Evolutionary conservation across 2,329 filamentous ascomycete genomes (phyloP).

Genomic region (Cryphonectria radicalis): DNA sequence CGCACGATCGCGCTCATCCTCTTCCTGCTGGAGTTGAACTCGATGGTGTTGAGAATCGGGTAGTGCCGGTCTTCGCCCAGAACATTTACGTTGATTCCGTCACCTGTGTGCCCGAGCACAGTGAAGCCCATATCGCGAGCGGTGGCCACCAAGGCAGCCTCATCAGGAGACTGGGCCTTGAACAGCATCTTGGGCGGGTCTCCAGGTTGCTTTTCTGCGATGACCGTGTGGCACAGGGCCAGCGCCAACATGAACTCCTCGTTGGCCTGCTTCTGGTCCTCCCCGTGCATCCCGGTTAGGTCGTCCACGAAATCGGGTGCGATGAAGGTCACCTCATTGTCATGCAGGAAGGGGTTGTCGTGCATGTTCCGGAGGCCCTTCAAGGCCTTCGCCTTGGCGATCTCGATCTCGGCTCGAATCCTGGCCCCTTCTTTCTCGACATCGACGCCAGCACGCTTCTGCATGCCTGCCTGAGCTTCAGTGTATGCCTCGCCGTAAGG

Average conservation of each 20-base stretch:
- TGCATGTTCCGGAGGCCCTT: slow-evolving; percentile 74
- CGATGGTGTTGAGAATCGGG: slow-evolving; percentile 88
- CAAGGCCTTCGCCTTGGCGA: slow-evolving; percentile 75
- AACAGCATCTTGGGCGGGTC: slow-evolving; percentile 90
- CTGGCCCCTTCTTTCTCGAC: slow-evolving; percentile 78
- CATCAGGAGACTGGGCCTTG: slow-evolving; percentile 96
- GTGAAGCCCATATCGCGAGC: slow-evolving; percentile 96
- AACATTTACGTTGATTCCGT: slow-evolving; percentile 84
- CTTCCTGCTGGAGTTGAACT: slow-evolving; percentile 97
- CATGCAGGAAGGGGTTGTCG: slow-evolving; percentile 87
- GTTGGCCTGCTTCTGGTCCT: slow-evolving; percentile 76
- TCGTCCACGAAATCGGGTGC: slow-evolving; percentile 89
- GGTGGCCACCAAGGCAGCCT: slow-evolving; percentile 91
- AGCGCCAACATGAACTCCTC: slow-evolving; percentile 93
- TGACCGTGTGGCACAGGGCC: slow-evolving; percentile 95
- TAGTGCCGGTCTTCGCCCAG: slow-evolving; percentile 86
- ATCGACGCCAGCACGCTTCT: slow-evolving; percentile 85
- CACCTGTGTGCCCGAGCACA: slow-evolving; percentile 77
- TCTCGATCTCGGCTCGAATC: slow-evolving; percentile 77
- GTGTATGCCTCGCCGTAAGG: slow-evolving; percentile 98
- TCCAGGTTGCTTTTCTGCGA: slow-evolving; percentile 87
- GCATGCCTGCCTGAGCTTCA: slow-evolving; percentile 95
- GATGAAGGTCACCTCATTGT: slow-evolving; percentile 89
- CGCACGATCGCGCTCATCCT: slow-evolving; percentile 96
- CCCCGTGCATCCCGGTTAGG: slow-evolving; percentile 75